These are phyloP conservation scores for Omphalotus guepiniiformis DNA, from an alignment of 768 basidiomycete genomes.

Conservation along the genomic window DNA sequence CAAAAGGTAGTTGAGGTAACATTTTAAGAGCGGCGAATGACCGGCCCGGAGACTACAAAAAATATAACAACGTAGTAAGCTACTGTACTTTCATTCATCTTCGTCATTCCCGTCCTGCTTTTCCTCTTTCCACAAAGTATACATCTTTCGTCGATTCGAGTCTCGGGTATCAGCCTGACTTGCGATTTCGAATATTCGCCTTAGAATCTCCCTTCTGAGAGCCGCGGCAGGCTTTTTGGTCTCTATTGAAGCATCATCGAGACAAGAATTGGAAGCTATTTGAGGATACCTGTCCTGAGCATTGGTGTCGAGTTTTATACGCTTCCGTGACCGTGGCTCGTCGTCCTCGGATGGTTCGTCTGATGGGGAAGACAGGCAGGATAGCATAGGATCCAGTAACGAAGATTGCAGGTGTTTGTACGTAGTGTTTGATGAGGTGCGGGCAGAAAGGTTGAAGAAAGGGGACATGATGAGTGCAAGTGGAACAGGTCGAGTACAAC, in stretches of 20 bases:
- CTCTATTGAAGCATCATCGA: conserved; percentile 34
- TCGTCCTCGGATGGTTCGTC: conserved; percentile 28
- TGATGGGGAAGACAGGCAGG: conserved; percentile 38
- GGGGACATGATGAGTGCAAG: conserved; percentile 58
- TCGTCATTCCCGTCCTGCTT: conserved; percentile 41
- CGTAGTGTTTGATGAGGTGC: conserved; percentile 56
- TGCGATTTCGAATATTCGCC: conserved; percentile 67
- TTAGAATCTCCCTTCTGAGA: conserved; percentile 55
- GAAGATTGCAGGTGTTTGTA: conserved; percentile 71
- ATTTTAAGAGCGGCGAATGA: no score
- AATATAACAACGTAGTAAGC: not conserved
- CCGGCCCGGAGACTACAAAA: not conserved
- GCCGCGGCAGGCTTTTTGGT: conserved; percentile 27
- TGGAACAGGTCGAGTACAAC: conserved; percentile 37
- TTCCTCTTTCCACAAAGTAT: conserved; percentile 70
- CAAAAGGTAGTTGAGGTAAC: conserved; percentile 10
- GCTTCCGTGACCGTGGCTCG: conserved; percentile 44
- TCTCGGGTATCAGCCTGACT: conserved; percentile 72
- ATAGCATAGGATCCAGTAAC: conserved; percentile 66
- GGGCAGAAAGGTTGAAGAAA: conserved; percentile 69
- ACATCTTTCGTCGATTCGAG: conserved; percentile 78
- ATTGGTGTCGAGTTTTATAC: conserved; percentile 24
- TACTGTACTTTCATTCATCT: not conserved
- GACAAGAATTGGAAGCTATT: conserved; percentile 53
- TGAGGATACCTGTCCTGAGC: conserved; percentile 27